These are phyloP conservation scores for Mariannaea elegans DNA, from an alignment of 2,329 filamentous ascomycete genomes.

Conservation along the genomic window DNA sequence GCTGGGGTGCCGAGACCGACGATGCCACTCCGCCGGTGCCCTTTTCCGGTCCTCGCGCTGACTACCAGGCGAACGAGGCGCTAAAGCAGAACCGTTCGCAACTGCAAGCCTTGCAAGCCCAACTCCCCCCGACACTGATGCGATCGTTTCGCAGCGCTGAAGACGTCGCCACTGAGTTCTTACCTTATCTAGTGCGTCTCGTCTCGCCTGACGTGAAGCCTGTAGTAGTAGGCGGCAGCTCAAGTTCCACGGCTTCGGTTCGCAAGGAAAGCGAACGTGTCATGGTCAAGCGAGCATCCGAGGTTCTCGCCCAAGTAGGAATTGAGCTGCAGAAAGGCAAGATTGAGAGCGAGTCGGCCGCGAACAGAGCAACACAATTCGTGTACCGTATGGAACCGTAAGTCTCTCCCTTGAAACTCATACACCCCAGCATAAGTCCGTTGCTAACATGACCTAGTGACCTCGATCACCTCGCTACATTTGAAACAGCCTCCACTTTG, in stretches of 20 bases:
- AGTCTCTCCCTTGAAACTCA: slow-evolving; percentile 49
- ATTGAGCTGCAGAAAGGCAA: slow-evolving; percentile 82
- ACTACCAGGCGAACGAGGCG: slow-evolving; percentile 82
- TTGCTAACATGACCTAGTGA: slow-evolving; percentile 51
- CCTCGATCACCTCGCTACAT: slow-evolving; percentile 81
- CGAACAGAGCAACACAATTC: slow-evolving; percentile 71
- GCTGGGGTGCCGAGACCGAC: slow-evolving; percentile 56
- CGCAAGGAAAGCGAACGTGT: slow-evolving; percentile 84
- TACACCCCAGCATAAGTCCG: slow-evolving; percentile 18
- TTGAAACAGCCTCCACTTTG: slow-evolving; percentile 71
- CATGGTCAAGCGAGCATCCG: slow-evolving; percentile 82
- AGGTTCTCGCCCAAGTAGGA: slow-evolving; percentile 83
- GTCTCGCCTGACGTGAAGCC: slow-evolving; percentile 91
- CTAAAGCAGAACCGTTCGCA: slow-evolving; percentile 80
- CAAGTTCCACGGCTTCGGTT: slow-evolving; percentile 79
- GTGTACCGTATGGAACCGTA: slow-evolving; percentile 96
- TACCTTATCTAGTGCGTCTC: slow-evolving; percentile 86
- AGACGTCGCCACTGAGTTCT: slow-evolving; percentile 80
- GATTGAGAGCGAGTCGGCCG: slow-evolving; percentile 73
- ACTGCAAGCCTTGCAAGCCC: slow-evolving; percentile 76
- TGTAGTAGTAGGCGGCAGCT: slow-evolving; percentile 78
- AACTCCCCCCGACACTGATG: slow-evolving; percentile 75
- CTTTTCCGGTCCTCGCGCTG: slow-evolving; percentile 83
- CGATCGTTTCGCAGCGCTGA: slow-evolving; percentile 83
- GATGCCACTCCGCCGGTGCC: slow-evolving; percentile 67